Evolutionary conservation across 176 grass and related monocot species (phyloP), one percentile per base, ranked within the genome.

Genomic region (Carex myosuroides): DNA sequence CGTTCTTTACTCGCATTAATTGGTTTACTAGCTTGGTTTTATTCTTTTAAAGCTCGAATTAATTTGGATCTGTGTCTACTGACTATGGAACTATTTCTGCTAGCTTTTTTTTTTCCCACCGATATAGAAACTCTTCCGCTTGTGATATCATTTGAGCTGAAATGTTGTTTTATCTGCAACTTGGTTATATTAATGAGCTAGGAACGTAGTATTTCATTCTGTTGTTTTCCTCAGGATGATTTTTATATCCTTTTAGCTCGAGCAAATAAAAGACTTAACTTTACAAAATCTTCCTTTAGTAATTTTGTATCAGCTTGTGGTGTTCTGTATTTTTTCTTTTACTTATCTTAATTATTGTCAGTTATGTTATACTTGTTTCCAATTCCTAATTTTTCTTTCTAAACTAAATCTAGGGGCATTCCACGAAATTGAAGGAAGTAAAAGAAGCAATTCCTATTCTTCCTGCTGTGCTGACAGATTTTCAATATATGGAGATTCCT

Each of bases 51-150:
- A 41, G 17, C 54, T 73, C 44, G 41, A 78, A 64, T 46, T 77
- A 52, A 21, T 85, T 74, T 85, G 83, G 83, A 65, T 62, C 80
- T 83, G n/a, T 61, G 33, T 62, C 21, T 79, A 3, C 6, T 42
- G 20, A 42, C n/a, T 81, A 42, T 57, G 0, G 14, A 57, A 13
- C 62, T 30, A 37, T 80, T 18, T 61, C 29, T 62, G 32, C 9
- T 79, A 17, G 46, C 10, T 50, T 50, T 50, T 12, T 50, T 12
- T 11, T 50, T 50, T 50, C 1, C 9, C 46, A 50, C 46, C 46
- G 46, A 50, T 11, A 26, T 10, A 35, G 64, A 63, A 30, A 4
- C 13, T 69, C 33, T 41, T 37, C 14, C 3, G 6, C 3, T 26
- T 4, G 21, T 75, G 46, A 75, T 77, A 16, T 56, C 13, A 55